Evolutionary conservation across 805 yeast genomes (phyloP), one percentile per base, ranked within the genome.

Genomic region (Komagataella kurtzmanii): DNA sequence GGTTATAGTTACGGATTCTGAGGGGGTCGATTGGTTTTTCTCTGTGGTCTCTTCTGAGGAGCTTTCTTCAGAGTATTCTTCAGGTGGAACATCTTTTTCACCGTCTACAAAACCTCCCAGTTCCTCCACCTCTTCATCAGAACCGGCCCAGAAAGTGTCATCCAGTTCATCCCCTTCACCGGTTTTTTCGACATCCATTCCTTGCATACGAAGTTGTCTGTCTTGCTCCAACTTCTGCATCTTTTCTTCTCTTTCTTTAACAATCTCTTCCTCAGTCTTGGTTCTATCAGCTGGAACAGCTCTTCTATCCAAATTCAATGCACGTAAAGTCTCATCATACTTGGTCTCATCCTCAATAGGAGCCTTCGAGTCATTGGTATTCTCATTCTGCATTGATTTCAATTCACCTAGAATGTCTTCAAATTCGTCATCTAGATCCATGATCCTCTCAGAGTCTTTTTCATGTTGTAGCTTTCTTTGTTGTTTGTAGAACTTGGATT

Each of bases 281-380:
- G 91, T 84, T 67, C 90, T 75, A 52, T 85, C 91, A 19, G 90
- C 81, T 36, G 93, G 93, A 1, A 76, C 89, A 8, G 93, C 83
- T 61, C 90, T 75, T 65, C 80, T 79, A 54, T 86, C 93, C 59
- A 82, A 70, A 2, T 79, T 76, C 54, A 85, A 73, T 60, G 81
- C 84, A 55, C 79, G 75, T 17, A 85, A 85, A 57, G 80, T 77
- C 59, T 71, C 72, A 59, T 84, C 89, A 63, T 86, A 86, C 23
- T 75, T 79, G 1, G 66, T 57, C 54, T 68, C 70, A 36, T 73
- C 74, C 50, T 74, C 74, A 1, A 71, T 61, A 45, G 70, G 72
- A 51, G 71, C 68, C 21, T 63, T 65, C 49, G 61, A 56, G 3
- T 65, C 62, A 2, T 57, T 52, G 0, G 52, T 50, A 43, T 56